phyloP scores from a whole-genome alignment of 73 alveolate genomes.

The Paramecium pentaurelia region DNA sequence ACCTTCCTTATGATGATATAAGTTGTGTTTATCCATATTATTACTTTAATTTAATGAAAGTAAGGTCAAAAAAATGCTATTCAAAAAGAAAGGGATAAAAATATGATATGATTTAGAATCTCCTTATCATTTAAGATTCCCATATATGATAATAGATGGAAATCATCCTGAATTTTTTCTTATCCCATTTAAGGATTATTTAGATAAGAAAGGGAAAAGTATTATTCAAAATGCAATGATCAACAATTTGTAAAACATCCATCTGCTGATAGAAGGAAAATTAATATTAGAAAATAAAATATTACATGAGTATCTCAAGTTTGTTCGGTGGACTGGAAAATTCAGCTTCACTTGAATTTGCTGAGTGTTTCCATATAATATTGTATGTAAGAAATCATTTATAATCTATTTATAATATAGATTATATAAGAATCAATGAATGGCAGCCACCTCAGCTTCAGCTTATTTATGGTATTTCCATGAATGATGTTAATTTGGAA shows the following conservation, averaged over 20 bases:
- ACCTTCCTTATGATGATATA: no score
- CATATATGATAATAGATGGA: conserved; percentile 81
- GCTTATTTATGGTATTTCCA: conserved; percentile 27
- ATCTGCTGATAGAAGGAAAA: conserved; percentile 79
- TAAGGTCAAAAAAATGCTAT: no score
- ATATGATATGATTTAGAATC: conserved; percentile 81
- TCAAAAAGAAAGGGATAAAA: conserved; percentile 40
- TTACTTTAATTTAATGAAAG: no score
- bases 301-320: conserved; percentile 74
- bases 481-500: conserved; percentile 68
- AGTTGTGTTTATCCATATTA: no score
- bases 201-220: conserved; percentile 77
- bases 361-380: conserved; percentile 41
- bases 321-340: conserved; percentile 66
- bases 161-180: conserved; percentile 77
- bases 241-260: conserved; percentile 86
- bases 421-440: conserved; percentile 7
- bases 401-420: neutral
- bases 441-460: conserved; percentile 41
- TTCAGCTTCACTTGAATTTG: conserved; percentile 66
- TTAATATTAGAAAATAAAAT: conserved; percentile 76
- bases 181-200: conserved; percentile 75
- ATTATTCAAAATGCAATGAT: conserved; percentile 78
- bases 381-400: conserved; percentile 34
- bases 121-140: conserved; percentile 84